Conservation (phyloP, 495 filamentous ascomycete genomes). For the Penicillium alfredii region DNA sequence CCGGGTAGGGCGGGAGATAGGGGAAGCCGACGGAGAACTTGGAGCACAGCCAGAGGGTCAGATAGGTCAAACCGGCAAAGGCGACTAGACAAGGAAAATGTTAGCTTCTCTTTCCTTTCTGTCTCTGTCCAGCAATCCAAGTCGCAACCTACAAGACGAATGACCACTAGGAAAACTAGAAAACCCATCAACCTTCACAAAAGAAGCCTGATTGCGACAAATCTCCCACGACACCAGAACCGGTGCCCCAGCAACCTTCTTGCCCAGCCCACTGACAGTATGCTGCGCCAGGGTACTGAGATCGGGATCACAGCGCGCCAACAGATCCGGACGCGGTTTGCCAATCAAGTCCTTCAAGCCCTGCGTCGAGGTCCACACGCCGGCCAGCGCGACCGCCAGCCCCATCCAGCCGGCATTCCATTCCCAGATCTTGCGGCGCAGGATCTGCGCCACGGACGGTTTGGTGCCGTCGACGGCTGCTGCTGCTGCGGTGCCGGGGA, state of each 20-base stretch:
- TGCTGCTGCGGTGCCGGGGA: constrained; percentile 36
- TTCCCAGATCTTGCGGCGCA: constrained; percentile 54
- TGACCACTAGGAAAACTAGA: constrained; percentile 64
- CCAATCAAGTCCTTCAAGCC: constrained; percentile 60
- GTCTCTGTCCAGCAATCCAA: too few relatives aligned
- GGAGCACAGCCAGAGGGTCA: constrained; percentile 57
- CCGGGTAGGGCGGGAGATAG: constrained; percentile 44
- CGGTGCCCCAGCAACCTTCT: constrained; percentile 35
- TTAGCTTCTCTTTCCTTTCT: too few relatives aligned
- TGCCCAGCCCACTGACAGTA: constrained; percentile 47
- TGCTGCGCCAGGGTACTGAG: constrained; percentile 35
- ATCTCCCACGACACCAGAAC: constrained; percentile 48
- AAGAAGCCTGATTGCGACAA: constrained; percentile 39
- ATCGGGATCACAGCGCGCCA: constrained; percentile 56
- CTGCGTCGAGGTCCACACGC: constrained; percentile 52
- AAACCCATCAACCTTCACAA: constrained; percentile 53
- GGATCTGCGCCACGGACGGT: constrained; percentile 27
- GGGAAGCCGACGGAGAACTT: constrained; percentile 60
- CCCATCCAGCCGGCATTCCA: constrained; percentile 62
- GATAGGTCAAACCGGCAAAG: constrained; percentile 58
- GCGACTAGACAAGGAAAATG: constrained; percentile 36
- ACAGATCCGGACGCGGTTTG: constrained; percentile 59
- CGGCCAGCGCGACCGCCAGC: constrained; percentile 49
- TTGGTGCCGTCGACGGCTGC: constrained; percentile 8
- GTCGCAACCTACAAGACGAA: constrained; percentile 49